Evolutionary conservation across 2,329 filamentous ascomycete species (phyloP).

Genomic region (Penicillium sclerotigenum): DNA sequence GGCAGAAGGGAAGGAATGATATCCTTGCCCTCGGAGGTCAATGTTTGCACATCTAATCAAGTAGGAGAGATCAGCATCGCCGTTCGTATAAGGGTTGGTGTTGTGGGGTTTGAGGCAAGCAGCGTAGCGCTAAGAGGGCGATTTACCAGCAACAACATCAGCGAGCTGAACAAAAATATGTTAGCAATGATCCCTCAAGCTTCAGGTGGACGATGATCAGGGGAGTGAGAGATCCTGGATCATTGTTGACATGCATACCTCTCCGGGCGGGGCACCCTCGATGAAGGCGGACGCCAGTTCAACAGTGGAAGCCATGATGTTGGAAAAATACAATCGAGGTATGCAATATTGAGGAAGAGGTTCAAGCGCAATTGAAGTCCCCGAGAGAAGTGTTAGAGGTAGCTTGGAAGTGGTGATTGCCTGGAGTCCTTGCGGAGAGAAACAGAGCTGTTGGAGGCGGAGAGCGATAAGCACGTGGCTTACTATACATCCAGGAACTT

Average conservation of each 20-base stretch:
- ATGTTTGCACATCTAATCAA: conserved; percentile 75
- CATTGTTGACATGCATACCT: conserved; percentile 58
- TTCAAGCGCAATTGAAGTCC: neutral
- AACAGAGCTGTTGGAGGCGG: conserved; percentile 18
- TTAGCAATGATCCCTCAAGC: conserved; percentile 30
- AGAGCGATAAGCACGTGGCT: conserved; percentile 23
- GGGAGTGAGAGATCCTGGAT: neutral
- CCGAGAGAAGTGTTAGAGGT: neutral
- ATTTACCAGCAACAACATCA: conserved; percentile 79
- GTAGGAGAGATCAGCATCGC: conserved; percentile 16
- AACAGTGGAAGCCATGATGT: conserved; percentile 46
- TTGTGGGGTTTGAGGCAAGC: conserved; percentile 3
- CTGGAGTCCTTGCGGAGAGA: conserved; percentile 17
- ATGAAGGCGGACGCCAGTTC: conserved; percentile 79
- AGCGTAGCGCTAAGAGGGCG: conserved; percentile 16
- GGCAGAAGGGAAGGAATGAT: conserved; percentile 71
- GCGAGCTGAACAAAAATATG: conserved; percentile 59
- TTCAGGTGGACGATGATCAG: conserved; percentile 2
- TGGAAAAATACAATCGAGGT: neutral
- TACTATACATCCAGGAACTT: neutral
- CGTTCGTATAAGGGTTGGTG: conserved; percentile 11
- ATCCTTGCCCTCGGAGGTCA: conserved; percentile 67
- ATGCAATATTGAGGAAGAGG: neutral
- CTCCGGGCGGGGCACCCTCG: conserved; percentile 89
- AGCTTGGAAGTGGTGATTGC: neutral